These are phyloP conservation scores for Termitomyces sp. DNA, from an alignment of 768 basidiomycete species.

Conservation along the genomic window DNA sequence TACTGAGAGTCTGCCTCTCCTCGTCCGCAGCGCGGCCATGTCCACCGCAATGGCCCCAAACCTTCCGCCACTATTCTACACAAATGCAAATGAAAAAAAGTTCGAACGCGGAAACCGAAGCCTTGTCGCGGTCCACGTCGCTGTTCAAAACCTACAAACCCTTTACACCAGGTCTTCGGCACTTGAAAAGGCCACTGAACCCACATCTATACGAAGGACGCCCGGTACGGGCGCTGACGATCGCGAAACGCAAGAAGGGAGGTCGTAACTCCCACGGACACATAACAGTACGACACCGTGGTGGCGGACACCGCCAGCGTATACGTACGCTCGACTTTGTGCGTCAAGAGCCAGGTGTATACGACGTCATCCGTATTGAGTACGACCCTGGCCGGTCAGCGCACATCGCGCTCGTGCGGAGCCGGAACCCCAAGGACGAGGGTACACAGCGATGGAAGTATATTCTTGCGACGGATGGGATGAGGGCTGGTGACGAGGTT, in stretches of 20 bases:
- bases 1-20: slow-evolving; percentile 34
- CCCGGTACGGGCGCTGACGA: slow-evolving; percentile 81
- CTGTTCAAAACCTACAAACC: slow-evolving; percentile 91
- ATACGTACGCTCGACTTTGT: slow-evolving; percentile 86
- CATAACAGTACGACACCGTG: slow-evolving; percentile 85
- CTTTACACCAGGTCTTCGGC: slow-evolving; percentile 81
- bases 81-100: slow-evolving; percentile 33
- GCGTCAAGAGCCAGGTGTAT: slow-evolving; percentile 72
- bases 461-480: slow-evolving; percentile 87
- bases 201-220: slow-evolving; percentile 81
- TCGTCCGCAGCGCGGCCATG: slow-evolving; percentile 18
- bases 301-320: slow-evolving; percentile 88
- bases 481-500: slow-evolving; percentile 85
- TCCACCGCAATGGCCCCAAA: slow-evolving; percentile 14
- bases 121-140: slow-evolving; percentile 48
- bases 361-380: slow-evolving; percentile 92
- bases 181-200: slow-evolving; percentile 79
- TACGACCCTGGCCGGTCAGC: slow-evolving; percentile 94
- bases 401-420: slow-evolving; percentile 87
- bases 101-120: slow-evolving; percentile 31
- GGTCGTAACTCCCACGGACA: slow-evolving; percentile 81
- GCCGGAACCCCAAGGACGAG: slow-evolving; percentile 48
- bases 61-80: slow-evolving; percentile 29
- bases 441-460: slow-evolving; percentile 75
- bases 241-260: slow-evolving; percentile 78